Percentiles rank a stretch among this genome's conserved stretches.
These are phyloP conservation scores for Inga laurina DNA, from an alignment of 306 rosid species.

Conservation along the genomic window DNA sequence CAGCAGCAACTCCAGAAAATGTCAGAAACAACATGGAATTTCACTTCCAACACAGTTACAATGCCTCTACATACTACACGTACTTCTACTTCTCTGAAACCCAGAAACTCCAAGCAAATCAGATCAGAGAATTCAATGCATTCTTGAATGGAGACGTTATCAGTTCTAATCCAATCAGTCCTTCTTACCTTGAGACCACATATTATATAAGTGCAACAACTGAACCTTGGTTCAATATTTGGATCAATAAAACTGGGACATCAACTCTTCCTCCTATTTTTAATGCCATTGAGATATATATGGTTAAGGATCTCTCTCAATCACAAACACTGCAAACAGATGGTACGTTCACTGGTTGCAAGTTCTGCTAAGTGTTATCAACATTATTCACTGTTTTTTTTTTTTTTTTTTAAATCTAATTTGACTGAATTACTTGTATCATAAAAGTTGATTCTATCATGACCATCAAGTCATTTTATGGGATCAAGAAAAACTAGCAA, in stretches of 20 bases:
- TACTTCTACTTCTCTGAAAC: slow-evolving; percentile 37
- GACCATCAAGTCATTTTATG: slow-evolving; percentile 34
- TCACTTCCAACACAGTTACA: slow-evolving; percentile 14
- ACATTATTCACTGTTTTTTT: neutral
- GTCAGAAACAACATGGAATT: slow-evolving; percentile 12
- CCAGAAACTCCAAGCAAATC: slow-evolving; percentile 36
- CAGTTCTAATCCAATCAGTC: slow-evolving; percentile 3
- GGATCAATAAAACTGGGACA: slow-evolving; percentile 36
- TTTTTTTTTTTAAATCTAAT: neutral
- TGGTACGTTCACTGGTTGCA: slow-evolving; percentile 17
- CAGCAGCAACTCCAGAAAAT: slow-evolving; percentile 40
- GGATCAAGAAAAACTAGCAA: slow-evolving; percentile 47
- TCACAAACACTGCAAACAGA: slow-evolving; percentile 39
- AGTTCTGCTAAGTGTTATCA: neutral
- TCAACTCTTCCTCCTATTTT: slow-evolving; percentile 46
- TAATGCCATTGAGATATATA: slow-evolving; percentile 42
- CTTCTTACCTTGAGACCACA: slow-evolving; percentile 19
- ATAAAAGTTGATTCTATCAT: slow-evolving; percentile 34
- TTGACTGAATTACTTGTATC: slow-evolving; percentile 19
- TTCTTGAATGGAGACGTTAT: slow-evolving; percentile 31
- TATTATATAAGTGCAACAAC: neutral
- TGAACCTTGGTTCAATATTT: slow-evolving; percentile 14
- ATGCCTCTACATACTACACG: slow-evolving; percentile 33
- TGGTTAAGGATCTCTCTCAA: slow-evolving; percentile 29
- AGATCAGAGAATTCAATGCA: slow-evolving; percentile 41